A percentile compares a stretch with the other conserved stretches of the same genome.
These are phyloP conservation scores for Allomyces macrogynus DNA, from an alignment of 192 early-diverging fungal genomes.

Conservation along the genomic window DNA sequence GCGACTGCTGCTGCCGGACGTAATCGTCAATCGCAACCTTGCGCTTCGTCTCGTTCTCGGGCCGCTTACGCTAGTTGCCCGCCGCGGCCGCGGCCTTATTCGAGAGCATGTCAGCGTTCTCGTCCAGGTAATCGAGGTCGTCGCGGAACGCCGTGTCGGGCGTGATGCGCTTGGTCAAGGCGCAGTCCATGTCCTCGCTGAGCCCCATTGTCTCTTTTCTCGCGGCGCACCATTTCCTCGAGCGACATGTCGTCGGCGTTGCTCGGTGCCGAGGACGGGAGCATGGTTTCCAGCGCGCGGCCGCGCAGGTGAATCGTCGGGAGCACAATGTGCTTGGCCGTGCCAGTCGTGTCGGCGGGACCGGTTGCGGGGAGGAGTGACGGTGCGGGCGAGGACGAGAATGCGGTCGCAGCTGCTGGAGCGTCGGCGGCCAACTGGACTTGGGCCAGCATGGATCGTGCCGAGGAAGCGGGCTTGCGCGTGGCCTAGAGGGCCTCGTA, in stretches of 20 bases:
- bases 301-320: too few relatives aligned
- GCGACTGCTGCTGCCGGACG: conserved; percentile 33
- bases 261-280: too few relatives aligned
- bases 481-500: too few relatives aligned
- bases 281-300: too few relatives aligned
- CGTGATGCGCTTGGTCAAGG: neutral
- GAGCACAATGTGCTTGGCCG: too few relatives aligned
- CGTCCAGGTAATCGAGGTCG: conserved; percentile 83
- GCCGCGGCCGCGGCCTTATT: conserved; percentile 27
- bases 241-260: neutral
- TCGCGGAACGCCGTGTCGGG: conserved; percentile 14
- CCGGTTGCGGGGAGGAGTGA: too few relatives aligned
- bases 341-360: too few relatives aligned
- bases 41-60: conserved; percentile 31
- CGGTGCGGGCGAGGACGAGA: too few relatives aligned
- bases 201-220: neutral
- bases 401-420: too few relatives aligned
- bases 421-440: too few relatives aligned
- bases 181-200: neutral
- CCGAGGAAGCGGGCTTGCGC: too few relatives aligned
- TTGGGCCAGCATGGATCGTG: too few relatives aligned
- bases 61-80: conserved; percentile 39
- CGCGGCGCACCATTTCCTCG: neutral
- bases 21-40: conserved; percentile 23
- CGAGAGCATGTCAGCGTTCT: conserved; percentile 56